These are phyloP conservation scores for Neofusicoccum laricinum DNA, from an alignment of 2,329 filamentous ascomycete genomes.

Conservation along the genomic window DNA sequence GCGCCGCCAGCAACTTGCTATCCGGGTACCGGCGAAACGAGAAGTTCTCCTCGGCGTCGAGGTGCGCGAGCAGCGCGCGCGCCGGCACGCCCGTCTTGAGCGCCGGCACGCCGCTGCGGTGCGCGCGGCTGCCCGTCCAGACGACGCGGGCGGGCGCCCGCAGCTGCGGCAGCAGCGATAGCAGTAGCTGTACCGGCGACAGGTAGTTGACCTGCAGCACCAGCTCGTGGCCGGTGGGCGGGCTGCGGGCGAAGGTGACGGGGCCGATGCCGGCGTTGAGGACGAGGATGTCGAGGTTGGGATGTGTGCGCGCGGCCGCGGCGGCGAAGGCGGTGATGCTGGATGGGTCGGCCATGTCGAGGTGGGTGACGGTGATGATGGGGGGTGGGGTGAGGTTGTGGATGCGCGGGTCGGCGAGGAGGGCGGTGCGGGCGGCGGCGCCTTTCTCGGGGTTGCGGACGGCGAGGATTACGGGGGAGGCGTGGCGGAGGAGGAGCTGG, in stretches of 20 bases:
- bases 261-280: background rate
- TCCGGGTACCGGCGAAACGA: background rate
- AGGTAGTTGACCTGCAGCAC: background rate
- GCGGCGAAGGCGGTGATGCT: background rate
- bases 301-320: background rate
- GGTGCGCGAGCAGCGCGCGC: background rate
- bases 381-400: too few relatives aligned
- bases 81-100: too few relatives aligned
- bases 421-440: background rate
- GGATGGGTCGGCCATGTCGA: background rate
- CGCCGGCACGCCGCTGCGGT: background rate
- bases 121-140: background rate
- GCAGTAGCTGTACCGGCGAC: background rate
- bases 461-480: background rate
- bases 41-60: background rate
- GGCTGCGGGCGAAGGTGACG: background rate
- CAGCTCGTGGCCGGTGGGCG: background rate
- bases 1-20: background rate
- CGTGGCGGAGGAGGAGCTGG: background rate
- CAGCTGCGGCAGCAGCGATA: background rate
- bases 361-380: background rate
- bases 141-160: background rate
- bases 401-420: slow-evolving; percentile 8
- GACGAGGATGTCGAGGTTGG: background rate
- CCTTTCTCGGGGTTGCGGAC: background rate